Conservation (phyloP, 257 asterid species). For the Solanum piurae region DNA sequence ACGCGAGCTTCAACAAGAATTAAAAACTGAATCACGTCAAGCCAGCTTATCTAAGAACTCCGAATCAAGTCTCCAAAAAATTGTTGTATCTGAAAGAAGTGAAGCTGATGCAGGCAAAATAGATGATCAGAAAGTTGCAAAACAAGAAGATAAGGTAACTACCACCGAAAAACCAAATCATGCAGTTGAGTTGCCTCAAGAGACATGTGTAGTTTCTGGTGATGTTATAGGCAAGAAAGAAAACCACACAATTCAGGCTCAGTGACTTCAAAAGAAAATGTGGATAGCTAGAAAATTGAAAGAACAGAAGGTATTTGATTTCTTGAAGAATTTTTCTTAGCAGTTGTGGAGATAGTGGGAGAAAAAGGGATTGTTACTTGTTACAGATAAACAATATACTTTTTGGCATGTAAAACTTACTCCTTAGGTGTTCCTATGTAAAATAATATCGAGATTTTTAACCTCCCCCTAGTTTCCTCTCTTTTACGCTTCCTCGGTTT, state of each 20-base stretch:
- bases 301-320: neutral
- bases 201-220: neutral
- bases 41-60: neutral
- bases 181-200: constrained; percentile 1
- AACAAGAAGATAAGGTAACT: neutral
- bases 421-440: neutral
- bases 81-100: neutral
- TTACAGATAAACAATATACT: neutral
- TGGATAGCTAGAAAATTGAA: no score
- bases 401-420: neutral
- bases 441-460: neutral
- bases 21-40: neutral
- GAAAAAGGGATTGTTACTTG: neutral
- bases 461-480: neutral
- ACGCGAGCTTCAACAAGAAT: neutral
- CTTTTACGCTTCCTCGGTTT: neutral
- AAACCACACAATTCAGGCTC: neutral
- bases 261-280: neutral
- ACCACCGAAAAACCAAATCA: neutral
- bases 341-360: neutral
- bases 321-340: neutral
- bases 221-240: constrained; percentile 14
- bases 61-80: neutral
- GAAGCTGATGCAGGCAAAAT: neutral
- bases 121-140: neutral